Base-by-base conservation (phyloP, 1,284 basidiomycete species). In the Lentinula novae-zelandiae region DNA sequence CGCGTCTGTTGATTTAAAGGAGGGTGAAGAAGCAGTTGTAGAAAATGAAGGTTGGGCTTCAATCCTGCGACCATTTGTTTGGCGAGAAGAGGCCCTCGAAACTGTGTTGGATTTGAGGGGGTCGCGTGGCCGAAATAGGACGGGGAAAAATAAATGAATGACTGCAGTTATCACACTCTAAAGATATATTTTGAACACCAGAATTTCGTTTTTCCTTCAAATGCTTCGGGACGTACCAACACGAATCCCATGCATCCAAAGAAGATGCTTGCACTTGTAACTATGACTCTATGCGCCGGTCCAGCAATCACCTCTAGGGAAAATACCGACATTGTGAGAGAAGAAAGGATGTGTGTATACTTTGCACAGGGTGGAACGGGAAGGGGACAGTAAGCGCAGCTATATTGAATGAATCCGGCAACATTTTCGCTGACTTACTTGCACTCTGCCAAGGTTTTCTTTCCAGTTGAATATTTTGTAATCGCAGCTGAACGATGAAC, bases 221-320 rank as follows among this genome's bases (percentile, higher is more conserved):
- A 22, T 13, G 13, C 8, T 40, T 46, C 2, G 40, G n/a, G 13
- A 65, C 71, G 55, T 60, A 72, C 71, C 67, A 73, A 60, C 57
- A 61, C 63, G 54, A 72, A 69, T 33, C 71, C 71, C 53, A 69
- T 61, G 1, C 57, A 65, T 49, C 69, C 72, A 49, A 67, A 63
- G 5, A 72, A 13, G 20, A 68, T 58, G 54, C 70, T 67, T 44
- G 61, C 67, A 52, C 60, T 65, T 58, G 65, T 57, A 20, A 67
- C 63, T 52, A 68, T 56, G 15, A 65, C 53, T 58, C 63, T 58
- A 49, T 63, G 67, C 57, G 62, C 53, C 49, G 57, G 64, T 52
- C 58, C 55, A 27, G 53, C 53, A 40, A 55, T 12, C 22, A 31
- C 15, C 36, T 38, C 39, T 36, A 22, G 15, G 13, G 22, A 9